Percentiles rank a stretch among this genome's conserved stretches.
Evolutionary conservation across 768 basidiomycete genomes (phyloP).

Genomic region (Kwoniella newhampshirensis): DNA sequence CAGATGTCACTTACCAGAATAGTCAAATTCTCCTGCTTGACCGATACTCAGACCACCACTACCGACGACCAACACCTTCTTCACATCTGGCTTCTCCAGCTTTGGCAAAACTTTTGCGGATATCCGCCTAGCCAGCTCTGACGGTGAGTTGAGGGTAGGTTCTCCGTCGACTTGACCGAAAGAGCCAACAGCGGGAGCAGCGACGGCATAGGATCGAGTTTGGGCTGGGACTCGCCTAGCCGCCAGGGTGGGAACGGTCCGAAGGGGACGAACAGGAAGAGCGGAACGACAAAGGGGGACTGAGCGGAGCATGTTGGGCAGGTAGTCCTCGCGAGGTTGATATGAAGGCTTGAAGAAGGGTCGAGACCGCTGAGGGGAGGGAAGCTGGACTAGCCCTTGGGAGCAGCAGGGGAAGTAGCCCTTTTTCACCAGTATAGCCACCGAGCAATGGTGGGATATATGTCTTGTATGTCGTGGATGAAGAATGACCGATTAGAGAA

Average conservation of each 20-base stretch:
- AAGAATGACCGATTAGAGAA: no score
- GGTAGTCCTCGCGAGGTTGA: not conserved
- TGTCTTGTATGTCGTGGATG: no score
- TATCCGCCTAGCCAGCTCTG: slow-evolving; percentile 86
- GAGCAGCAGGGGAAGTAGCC: not conserved
- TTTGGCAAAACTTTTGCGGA: slow-evolving; percentile 93
- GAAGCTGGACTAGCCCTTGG: not conserved
- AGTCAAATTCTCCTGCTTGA: slow-evolving; percentile 99
- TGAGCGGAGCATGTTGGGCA: slow-evolving; percentile 17
- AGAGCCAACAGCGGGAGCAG: slow-evolving; percentile 54
- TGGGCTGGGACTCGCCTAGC: slow-evolving; percentile 10
- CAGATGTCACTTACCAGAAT: slow-evolving; percentile 63
- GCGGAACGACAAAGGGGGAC: slow-evolving; percentile 17
- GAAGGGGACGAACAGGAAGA: slow-evolving; percentile 10
- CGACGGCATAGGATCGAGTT: slow-evolving; percentile 46
- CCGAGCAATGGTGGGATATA: no score
- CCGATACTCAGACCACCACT: slow-evolving; percentile 95
- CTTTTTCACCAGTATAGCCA: no score
- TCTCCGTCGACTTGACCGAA: slow-evolving; percentile 46
- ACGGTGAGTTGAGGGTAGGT: slow-evolving; percentile 75
- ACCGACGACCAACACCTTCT: slow-evolving; percentile 93
- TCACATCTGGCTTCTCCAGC: slow-evolving; percentile 83
- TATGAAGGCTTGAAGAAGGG: not conserved
- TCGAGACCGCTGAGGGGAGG: not conserved
- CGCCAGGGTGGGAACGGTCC: slow-evolving; percentile 11